These are phyloP conservation scores for Xylariaceae sp. DNA, from an alignment of 2,329 filamentous ascomycete genomes.

Conservation along the genomic window DNA sequence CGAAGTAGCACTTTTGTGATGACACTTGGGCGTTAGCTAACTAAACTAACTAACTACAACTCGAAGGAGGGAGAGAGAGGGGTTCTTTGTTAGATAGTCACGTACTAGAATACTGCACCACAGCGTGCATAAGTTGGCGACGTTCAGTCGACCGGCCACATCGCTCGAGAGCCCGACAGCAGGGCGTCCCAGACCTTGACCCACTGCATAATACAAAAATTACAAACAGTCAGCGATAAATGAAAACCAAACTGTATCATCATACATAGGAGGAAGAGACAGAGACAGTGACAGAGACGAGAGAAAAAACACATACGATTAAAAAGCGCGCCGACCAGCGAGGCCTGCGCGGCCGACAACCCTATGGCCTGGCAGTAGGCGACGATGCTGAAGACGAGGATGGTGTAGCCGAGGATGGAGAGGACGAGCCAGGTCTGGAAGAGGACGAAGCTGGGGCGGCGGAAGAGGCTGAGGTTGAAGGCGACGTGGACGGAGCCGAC, in stretches of 20 bases:
- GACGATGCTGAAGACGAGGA: slow-evolving; percentile 70
- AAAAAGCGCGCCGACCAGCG: slow-evolving; percentile 66
- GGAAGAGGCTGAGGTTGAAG: slow-evolving; percentile 61
- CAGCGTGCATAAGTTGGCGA: slow-evolving; percentile 61
- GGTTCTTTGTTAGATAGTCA: neutral
- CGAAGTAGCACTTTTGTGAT: slow-evolving; percentile 46
- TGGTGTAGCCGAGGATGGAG: slow-evolving; percentile 67
- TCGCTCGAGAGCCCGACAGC: slow-evolving; percentile 70
- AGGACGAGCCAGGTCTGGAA: slow-evolving; percentile 65
- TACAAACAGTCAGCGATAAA: neutral
- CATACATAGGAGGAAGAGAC: no score
- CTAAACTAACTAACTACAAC: neutral
- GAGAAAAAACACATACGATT: slow-evolving; percentile 60
- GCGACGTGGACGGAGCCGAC: slow-evolving; percentile 62
- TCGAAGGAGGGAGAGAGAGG: neutral
- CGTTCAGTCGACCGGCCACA: slow-evolving; percentile 64
- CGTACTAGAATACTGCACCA: slow-evolving; percentile 51
- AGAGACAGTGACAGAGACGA: no score
- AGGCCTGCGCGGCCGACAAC: slow-evolving; percentile 60
- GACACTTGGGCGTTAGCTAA: neutral
- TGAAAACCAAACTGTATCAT: no score
- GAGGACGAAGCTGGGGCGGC: slow-evolving; percentile 55
- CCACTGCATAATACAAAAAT: slow-evolving; percentile 32
- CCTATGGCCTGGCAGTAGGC: slow-evolving; percentile 68
- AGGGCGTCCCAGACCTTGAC: slow-evolving; percentile 62